Evolutionary conservation across 768 basidiomycete species (phyloP), one percentile per base, ranked within the genome.

Genomic region (Pisolithus orientalis): DNA sequence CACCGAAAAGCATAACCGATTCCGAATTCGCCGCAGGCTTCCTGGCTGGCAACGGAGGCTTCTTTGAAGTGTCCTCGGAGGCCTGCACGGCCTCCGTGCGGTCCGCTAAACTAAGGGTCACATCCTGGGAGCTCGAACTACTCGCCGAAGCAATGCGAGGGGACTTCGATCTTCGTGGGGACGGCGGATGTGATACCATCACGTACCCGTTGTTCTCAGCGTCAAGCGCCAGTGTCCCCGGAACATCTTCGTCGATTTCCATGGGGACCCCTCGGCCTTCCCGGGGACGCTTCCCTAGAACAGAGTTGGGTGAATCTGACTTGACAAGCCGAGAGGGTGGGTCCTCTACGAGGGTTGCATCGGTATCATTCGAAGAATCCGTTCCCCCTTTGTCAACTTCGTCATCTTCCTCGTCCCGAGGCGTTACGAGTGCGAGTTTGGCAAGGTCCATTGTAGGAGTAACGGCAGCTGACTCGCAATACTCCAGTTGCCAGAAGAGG

Each of bases 1-100:
- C 64, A 91, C 90, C 91, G 60, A 94, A 94, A 83, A 93, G 89
- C 91, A 94, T 94, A 9, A 79, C 79, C 0, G 88, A 89, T 57
- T 88, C 86, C 13, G 84, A 78, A 4, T 75, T 71, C 27, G 75
- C 75, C 29, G 75, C 67, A 5, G 73, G 58, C 56, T 77, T 80
- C 53, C 81, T 72, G 16, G 79, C 80, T 6, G 83, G 78, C 38
- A 87, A 69, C 16, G 83, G 73, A 0, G 84, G 76, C 8, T 79
- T 77, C 51, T 80, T 79, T 37, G 69, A 62, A 16, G 62, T 21
- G 17, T 60, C 57, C 43, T 61, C 66, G 34, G 58, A 59, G 6
- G 51, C 39, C 29, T 58, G 59, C 10, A 59, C 64, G 39, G 21
- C 64, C 55, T 64, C 64, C 57, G 61, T 64, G 50, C 65, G 60